Evolutionary conservation across 2,329 filamentous ascomycete species (phyloP), one percentile per base, ranked within the genome.

Genomic region (Colletotrichum trifolii): DNA sequence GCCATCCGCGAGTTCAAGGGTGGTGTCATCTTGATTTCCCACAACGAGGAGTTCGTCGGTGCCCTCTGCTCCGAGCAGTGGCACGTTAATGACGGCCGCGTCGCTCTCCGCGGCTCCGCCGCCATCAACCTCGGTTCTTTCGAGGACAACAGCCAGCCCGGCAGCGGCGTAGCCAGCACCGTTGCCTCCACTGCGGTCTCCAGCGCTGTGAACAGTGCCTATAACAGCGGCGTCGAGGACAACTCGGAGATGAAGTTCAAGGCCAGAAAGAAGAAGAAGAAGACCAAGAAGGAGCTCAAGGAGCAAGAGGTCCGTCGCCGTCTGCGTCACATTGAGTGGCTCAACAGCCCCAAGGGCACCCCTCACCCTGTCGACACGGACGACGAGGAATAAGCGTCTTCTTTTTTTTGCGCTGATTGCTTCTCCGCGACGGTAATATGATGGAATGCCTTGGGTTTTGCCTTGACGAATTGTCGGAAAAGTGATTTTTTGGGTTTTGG

Each of bases 11-110:
- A 98, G 76, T 99, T 96, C 88, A 96, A 94, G 83, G 96, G 96
- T 71, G 96, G 96, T 78, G 96, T 99, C 2, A 94, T 99, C 69
- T 97, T 99, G 90, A 99, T 99, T 79, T 97, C 94, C 67, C 96
- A 99, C 82, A 98, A 99, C 87, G 94, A 98, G 76, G 96, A 99
- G 79, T 99, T 99, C 74, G 94, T 99, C 55, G 94, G 95, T 65
- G 95, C 95, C 3, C 89, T 99, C 10, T 96, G 96, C 80, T 92
- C 92, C 4, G 96, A 99, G 83, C 94, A 98, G 80, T 97, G 96
- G 92, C 92, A 96, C 79, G 93, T 99, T 69, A 90, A 88, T 60
- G 93, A 95, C 72, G 96, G 96, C 2, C 90, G 91, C 54, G 90
- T 99, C 67, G 91, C 93, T 2, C 90, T 94, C 80, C 93, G 93